These are phyloP conservation scores for Camellia sinensis DNA, from an alignment of 148 eudicot species.

Conservation along the genomic window DNA sequence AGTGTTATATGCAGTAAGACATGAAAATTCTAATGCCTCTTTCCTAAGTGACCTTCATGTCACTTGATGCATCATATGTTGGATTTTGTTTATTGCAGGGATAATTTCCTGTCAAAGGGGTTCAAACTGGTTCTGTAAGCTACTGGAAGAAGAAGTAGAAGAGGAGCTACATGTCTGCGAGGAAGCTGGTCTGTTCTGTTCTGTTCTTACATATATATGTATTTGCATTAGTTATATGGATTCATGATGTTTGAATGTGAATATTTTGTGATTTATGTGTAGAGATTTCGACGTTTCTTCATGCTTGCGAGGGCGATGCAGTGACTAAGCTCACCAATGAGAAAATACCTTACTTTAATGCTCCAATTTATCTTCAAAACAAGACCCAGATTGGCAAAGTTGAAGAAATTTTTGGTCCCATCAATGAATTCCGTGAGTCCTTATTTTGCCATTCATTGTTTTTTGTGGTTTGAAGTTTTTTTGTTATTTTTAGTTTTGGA, in stretches of 20 bases:
- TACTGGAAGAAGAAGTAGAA: no score
- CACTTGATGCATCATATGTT: no score
- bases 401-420: constrained; percentile 88
- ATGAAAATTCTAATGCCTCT: no score
- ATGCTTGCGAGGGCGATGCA: constrained; percentile 87
- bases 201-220: not conserved
- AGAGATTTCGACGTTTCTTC: constrained; percentile 76
- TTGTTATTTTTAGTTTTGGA: not conserved
- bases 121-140: no score
- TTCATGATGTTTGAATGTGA: not conserved
- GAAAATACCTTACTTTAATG: constrained; percentile 84
- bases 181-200: no score
- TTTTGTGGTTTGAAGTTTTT: not conserved
- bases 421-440: constrained; percentile 79
- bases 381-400: constrained; percentile 86
- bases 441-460: not conserved
- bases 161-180: no score
- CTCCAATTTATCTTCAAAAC: constrained; percentile 85
- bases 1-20: no score
- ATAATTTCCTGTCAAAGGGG: no score
- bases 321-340: constrained; percentile 80
- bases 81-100: no score
- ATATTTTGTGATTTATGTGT: constrained; percentile 3
- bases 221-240: no score
- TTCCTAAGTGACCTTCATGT: no score